Evolutionary conservation across 2,329 filamentous ascomycete genomes (phyloP).

Genomic region (Talaromyces piceae): DNA sequence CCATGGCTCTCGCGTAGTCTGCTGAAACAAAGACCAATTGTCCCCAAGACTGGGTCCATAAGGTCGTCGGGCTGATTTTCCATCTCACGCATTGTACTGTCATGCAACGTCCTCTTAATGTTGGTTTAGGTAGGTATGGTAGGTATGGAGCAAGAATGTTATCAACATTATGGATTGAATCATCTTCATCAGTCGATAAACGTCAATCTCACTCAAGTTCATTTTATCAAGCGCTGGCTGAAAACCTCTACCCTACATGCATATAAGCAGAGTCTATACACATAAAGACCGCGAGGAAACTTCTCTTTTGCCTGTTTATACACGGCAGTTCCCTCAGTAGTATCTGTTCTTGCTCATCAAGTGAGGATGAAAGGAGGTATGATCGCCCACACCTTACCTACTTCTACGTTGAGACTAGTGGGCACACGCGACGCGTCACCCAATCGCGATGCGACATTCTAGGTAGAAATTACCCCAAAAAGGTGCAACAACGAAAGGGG

Average conservation of each 20-base stretch:
- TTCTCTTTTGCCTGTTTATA: too few relatives aligned
- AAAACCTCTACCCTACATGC: neutral
- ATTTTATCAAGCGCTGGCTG: neutral
- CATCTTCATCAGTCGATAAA: neutral
- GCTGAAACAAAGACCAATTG: conserved; percentile 4
- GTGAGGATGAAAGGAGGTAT: too few relatives aligned
- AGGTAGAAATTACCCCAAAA: too few relatives aligned
- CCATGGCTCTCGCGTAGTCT: conserved; percentile 9
- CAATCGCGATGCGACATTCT: neutral
- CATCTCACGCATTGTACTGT: conserved; percentile 1
- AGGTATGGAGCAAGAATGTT: neutral
- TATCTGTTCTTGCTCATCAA: too few relatives aligned
- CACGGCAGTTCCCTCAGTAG: too few relatives aligned
- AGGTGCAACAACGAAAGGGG: too few relatives aligned
- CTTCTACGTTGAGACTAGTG: neutral
- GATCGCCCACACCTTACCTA: neutral
- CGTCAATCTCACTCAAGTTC: neutral
- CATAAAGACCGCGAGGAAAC: too few relatives aligned
- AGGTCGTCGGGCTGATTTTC: conserved; percentile 9
- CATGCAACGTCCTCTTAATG: neutral
- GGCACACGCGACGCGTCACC: neutral
- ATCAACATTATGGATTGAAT: neutral
- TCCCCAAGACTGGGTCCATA: conserved; percentile 2
- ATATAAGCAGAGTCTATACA: neutral
- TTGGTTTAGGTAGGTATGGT: too few relatives aligned